Conservation (phyloP, 352 stramenopile genomes). For the Thalassiosira exigua region DNA sequence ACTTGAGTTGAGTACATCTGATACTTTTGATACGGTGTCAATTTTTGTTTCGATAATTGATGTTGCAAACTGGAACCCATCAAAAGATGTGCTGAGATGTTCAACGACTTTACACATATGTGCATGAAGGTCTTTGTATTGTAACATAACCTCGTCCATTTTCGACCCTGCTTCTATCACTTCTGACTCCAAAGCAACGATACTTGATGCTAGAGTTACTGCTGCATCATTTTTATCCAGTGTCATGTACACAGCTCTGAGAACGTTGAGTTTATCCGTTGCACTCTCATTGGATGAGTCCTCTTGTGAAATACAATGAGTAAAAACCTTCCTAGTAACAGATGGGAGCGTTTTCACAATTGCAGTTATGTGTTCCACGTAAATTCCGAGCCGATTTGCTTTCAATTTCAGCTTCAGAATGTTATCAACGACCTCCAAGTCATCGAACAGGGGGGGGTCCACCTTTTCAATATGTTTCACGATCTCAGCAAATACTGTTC, state of each 20-base stretch:
- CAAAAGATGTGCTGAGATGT: slow-evolving; percentile 58
- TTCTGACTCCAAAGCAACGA: slow-evolving; percentile 23
- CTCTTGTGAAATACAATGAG: slow-evolving; percentile 8
- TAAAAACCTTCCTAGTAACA: slow-evolving; percentile 62
- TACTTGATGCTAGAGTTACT: slow-evolving; percentile 33
- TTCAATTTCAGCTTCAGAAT: slow-evolving; percentile 77
- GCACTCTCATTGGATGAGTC: slow-evolving; percentile 12
- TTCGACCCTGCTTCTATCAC: slow-evolving; percentile 4
- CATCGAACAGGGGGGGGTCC: slow-evolving; percentile 67
- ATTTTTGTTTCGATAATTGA: slow-evolving; percentile 43
- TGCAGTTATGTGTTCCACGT: too few species aligned
- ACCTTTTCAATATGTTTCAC: slow-evolving; percentile 60
- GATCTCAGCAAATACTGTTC: slow-evolving; percentile 67
- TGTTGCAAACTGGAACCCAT: slow-evolving; percentile 59
- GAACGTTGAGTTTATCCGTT: slow-evolving; percentile 31
- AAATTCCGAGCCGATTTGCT: slow-evolving; percentile 62
- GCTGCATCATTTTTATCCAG: slow-evolving; percentile 27
- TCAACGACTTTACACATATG: slow-evolving; percentile 53
- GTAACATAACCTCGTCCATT: background rate
- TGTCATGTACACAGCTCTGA: slow-evolving; percentile 36
- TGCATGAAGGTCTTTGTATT: slow-evolving; percentile 43
- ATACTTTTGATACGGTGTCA: slow-evolving; percentile 14
- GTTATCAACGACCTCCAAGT: slow-evolving; percentile 70
- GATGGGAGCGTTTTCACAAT: too few species aligned
- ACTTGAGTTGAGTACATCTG: slow-evolving; percentile 3